Base-by-base conservation (phyloP, 345 rosid genomes). In the Rhizophora apiculata region DNA sequence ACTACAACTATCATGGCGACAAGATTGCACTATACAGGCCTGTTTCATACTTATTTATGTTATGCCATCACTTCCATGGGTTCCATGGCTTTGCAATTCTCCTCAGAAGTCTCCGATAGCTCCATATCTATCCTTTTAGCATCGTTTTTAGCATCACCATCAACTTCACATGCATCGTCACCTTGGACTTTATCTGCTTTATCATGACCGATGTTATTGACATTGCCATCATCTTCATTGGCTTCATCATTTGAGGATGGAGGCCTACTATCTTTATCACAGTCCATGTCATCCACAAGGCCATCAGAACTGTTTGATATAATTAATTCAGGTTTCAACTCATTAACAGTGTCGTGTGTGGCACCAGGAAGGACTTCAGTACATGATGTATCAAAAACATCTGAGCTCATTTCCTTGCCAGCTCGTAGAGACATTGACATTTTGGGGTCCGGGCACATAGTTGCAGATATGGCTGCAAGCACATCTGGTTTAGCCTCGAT, bases 401-500 rank as follows among this genome's bases (percentile, higher is more conserved):
- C 84, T 62, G 71, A 65, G 31, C 71, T 75, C 60, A 68, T 64
- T 61, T 84, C 88, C 80, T 79, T 82, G 55, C 82, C 73, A 74
- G 71, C 63, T 19, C 77, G 77, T 64, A 85, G 71, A 32, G 85
- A 83, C 48, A 72, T 46, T 66, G 88, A 80, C 74, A 75, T 55
- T 84, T 85, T 89, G 53, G 68, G 78, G 52, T 84, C 94, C 0
- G 67, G 79, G 66, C 69, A 76, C 72, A 60, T 30, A 56, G 71
- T 64, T 55, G 79, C 57, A 55, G 84, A 76, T 77, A 91, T 76
- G 67, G 71, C 76, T n/a, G 93, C 79, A 57, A 83, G 81, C 74
- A 95, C 78, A 48, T 86, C 85, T 0, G 85, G 87, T 73, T 83
- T 87, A 31, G 88, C 78, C 76, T 80, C 81, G 21, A 92, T 76